phyloP scores from a whole-genome alignment of 441 rosid species.

The Erodium moschatum region DNA sequence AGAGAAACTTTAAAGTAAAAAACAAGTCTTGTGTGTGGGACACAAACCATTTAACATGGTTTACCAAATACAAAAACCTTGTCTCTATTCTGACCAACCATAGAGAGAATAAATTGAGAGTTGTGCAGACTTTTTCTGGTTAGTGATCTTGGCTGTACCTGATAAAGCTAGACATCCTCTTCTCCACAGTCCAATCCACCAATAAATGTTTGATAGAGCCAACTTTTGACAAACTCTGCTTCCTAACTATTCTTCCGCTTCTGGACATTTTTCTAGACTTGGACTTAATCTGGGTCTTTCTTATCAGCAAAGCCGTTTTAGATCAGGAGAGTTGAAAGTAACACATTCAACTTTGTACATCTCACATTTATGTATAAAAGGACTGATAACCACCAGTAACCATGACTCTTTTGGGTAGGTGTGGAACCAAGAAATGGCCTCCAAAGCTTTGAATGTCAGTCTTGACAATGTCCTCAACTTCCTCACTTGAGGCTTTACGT shows the following conservation, averaged over 20 bases:
- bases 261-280: background rate
- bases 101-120: constrained; percentile 16
- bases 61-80: constrained; percentile 22
- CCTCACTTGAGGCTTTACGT: background rate
- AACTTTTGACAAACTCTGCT: constrained; percentile 15
- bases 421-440: background rate
- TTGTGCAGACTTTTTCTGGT: constrained; percentile 9
- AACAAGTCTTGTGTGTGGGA: constrained; percentile 25
- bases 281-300: background rate
- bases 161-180: constrained; percentile 18
- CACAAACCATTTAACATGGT: constrained; percentile 24
- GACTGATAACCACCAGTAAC: background rate
- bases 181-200: constrained; percentile 21
- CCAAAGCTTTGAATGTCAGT: background rate
- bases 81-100: constrained; percentile 31
- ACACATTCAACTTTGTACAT: background rate
- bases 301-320: background rate
- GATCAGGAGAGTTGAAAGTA: background rate
- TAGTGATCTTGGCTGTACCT: constrained; percentile 19
- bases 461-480: background rate
- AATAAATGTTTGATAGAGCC: constrained; percentile 22
- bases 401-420: background rate
- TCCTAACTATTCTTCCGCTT: constrained; percentile 5
- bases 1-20: background rate
- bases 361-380: background rate